These are phyloP conservation scores for Trichoderma breve DNA, from an alignment of 2,329 filamentous ascomycete genomes.

Conservation along the genomic window DNA sequence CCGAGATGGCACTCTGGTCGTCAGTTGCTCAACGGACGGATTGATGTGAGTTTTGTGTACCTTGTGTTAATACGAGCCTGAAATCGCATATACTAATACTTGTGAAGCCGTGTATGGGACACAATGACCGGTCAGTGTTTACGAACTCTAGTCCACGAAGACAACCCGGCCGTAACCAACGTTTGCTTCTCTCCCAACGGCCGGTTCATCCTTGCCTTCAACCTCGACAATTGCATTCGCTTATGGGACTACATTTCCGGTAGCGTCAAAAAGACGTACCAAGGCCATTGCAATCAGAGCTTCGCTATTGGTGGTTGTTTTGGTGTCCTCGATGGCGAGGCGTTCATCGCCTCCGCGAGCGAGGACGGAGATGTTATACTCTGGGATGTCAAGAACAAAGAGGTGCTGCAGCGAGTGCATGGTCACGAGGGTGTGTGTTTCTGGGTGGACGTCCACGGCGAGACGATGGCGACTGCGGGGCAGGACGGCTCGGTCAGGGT, in stretches of 20 bases:
- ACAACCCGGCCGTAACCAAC: slow-evolving; percentile 84
- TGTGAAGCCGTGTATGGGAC: slow-evolving; percentile 80
- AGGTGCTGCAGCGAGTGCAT: slow-evolving; percentile 66
- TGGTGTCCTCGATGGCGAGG: slow-evolving; percentile 50
- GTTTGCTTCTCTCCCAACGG: slow-evolving; percentile 95
- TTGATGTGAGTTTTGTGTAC: slow-evolving; percentile 60
- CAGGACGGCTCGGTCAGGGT: slow-evolving; percentile 54
- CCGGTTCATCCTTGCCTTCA: slow-evolving; percentile 87
- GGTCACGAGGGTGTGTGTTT: slow-evolving; percentile 59
- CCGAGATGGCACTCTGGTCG: slow-evolving; percentile 85
- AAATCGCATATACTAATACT: neutral
- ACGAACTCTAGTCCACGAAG: slow-evolving; percentile 91
- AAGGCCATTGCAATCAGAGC: slow-evolving; percentile 80
- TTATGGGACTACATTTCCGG: slow-evolving; percentile 95
- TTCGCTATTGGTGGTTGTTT: slow-evolving; percentile 87
- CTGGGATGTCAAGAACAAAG: slow-evolving; percentile 89
- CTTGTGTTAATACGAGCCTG: neutral
- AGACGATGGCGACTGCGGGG: slow-evolving; percentile 57
- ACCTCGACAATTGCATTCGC: slow-evolving; percentile 83
- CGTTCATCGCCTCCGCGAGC: slow-evolving; percentile 78
- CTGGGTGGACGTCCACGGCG: slow-evolving; percentile 61
- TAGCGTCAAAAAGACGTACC: slow-evolving; percentile 92
- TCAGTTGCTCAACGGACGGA: slow-evolving; percentile 87
- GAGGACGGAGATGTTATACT: slow-evolving; percentile 83
- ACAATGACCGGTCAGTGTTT: slow-evolving; percentile 92